Evolutionary conservation across 1,284 basidiomycete species (phyloP), one percentile per base, ranked within the genome.

Genomic region (Cryptococcus sp.): DNA sequence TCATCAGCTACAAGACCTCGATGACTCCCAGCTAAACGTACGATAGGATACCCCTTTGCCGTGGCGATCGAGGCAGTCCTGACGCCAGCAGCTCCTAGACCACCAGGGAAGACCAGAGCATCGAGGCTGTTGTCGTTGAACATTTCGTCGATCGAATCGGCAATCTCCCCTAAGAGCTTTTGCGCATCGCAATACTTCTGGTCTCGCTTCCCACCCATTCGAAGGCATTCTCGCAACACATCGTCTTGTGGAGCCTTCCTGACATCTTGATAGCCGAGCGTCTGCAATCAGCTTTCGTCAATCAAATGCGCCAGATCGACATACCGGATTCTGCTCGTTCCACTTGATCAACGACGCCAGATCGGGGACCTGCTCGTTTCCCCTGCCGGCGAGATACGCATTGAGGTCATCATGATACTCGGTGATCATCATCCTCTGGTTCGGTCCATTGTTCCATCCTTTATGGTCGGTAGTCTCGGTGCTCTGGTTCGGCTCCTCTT

Each of bases 211-310:
- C 41, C 41, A 10, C 11, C 26, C 5, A 19, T 6, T 7, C 14
- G 5, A 22, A 43, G 28, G 28, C 18, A 9, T 5, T 28, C 24
- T 28, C 26, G 25, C 16, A 14, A 16, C 12, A 22, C 14, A 31
- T 23, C 26, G 16, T 43, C 25, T 25, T 43, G 41, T n/a, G 24
- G 14, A 12, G 16, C 14, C 11, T 11, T 19, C 7, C 24, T 12
- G n/a, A 25, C 24, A 18, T 28, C n/a, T 10, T 6, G 41, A 31
- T n/a, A 43, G 16, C 24, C 41, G 5, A 28, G n/a, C 9, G 7
- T 4, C 41, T 43, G 41, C 25, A 9, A 19, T 41, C 19, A 41
- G 39, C 19, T 41, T 77, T 83, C 1, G 42, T 47, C 19, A 10
- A n/a, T 39, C 19, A 14, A 5, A 31, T 31, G 12, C 9, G 23